Evolutionary conservation across 2,329 filamentous ascomycete species (phyloP), one percentile per base, ranked within the genome.

Genomic region (Colletotrichum lini): DNA sequence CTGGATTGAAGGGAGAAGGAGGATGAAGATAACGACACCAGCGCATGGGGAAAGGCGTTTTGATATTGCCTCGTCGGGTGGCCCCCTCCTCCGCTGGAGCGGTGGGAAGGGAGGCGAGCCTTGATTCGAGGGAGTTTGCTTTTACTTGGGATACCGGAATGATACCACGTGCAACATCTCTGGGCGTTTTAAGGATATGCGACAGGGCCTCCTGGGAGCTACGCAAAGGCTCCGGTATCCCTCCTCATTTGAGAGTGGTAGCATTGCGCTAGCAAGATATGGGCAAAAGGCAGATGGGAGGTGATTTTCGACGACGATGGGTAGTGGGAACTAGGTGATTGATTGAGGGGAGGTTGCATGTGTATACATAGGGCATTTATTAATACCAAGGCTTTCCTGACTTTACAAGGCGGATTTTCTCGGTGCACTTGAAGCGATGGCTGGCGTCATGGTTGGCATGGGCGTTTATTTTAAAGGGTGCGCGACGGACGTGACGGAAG

Each of bases 151-250:
- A 38, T n/a, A 42, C 53, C 38, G 69, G 38, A 59, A 59, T 64
- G 69, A 69, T 69, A 72, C 65, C 69, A 72, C 53, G 18, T 69
- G 65, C 69, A 49, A 50, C 26, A 64, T 64, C 45, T 64, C 45
- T 63, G 47, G 65, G 69, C 52, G 65, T 72, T 72, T 67, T 50
- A 35, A 40, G 45, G 21, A 52, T 42, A 26, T 45, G 59, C 8
- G 9, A 50, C 26, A 38, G 45, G 30, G 35, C 21, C n/a, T 38
- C 2, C 35, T 38, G 21, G 26, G 18, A 40, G 23, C 30, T 61
- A 9, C 35, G 23, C 15, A 16, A 52, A 62, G 35, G 38, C 59
- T 26, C 18, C 7, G 21, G 18, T 35, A 8, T 9, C 53, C 21
- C 21, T 21, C 30, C 18, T 56, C 21, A 7, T 23, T 13, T 12